Evolutionary conservation across 495 filamentous ascomycete species (phyloP).

Genomic region (Letharia lupina): DNA sequence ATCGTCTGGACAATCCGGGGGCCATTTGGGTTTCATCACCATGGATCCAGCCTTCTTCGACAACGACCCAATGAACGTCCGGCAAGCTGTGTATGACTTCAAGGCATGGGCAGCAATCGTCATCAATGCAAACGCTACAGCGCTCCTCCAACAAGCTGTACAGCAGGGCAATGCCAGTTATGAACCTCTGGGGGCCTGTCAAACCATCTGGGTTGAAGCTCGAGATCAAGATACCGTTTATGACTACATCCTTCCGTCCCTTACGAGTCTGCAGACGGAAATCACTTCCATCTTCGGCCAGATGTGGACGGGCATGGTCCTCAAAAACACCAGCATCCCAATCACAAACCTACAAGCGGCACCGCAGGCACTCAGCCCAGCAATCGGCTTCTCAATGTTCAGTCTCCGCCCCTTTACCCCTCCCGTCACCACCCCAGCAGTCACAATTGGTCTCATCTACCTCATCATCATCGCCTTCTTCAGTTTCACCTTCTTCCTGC

Average conservation of each 20-base stretch:
- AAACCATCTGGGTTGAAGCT: slow-evolving; percentile 50
- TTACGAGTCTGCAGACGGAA: slow-evolving; percentile 37
- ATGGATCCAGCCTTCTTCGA: slow-evolving; percentile 45
- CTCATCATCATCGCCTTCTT: slow-evolving; percentile 69
- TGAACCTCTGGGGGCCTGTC: slow-evolving; percentile 53
- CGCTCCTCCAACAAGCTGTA: slow-evolving; percentile 49
- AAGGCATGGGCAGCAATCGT: slow-evolving; percentile 57
- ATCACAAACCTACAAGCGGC: slow-evolving; percentile 37
- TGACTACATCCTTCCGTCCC: slow-evolving; percentile 46
- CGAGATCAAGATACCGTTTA: slow-evolving; percentile 48
- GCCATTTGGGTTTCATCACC: slow-evolving; percentile 44
- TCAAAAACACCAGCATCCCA: slow-evolving; percentile 33
- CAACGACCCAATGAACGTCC: slow-evolving; percentile 50
- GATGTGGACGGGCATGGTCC: slow-evolving; percentile 41
- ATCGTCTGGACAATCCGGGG: slow-evolving; percentile 24
- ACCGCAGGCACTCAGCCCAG: slow-evolving; percentile 55
- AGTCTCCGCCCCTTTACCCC: slow-evolving; percentile 58
- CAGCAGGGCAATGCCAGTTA: slow-evolving; percentile 51
- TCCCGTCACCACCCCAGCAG: slow-evolving; percentile 47
- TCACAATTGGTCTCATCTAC: slow-evolving; percentile 62
- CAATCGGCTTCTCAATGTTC: slow-evolving; percentile 50
- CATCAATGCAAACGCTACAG: slow-evolving; percentile 57
- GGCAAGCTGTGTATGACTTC: slow-evolving; percentile 53
- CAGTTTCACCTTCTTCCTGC: slow-evolving; percentile 61
- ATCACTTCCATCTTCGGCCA: slow-evolving; percentile 45